These are phyloP conservation scores for Gnaphalium uliginosum DNA, from an alignment of 129 eudicot species.

Conservation along the genomic window DNA sequence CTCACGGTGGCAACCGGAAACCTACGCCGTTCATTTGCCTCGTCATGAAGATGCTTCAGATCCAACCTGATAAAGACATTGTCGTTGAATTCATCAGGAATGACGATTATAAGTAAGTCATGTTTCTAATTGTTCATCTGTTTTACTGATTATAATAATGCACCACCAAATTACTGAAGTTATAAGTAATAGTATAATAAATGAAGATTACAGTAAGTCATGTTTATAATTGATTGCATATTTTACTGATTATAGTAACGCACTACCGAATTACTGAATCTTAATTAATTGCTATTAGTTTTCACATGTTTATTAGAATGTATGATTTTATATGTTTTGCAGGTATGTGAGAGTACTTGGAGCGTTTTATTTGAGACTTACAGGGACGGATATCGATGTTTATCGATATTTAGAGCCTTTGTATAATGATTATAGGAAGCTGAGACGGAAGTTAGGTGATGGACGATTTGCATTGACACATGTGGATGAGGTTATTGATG, in stretches of 20 bases:
- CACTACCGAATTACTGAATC: too few relatives aligned
- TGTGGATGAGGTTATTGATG: constrained; percentile 92
- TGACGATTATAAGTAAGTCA: constrained; percentile 76
- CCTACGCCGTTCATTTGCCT: constrained; percentile 96
- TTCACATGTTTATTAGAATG: neutral
- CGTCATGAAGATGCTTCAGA: constrained; percentile 96
- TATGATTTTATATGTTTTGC: neutral
- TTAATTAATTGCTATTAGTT: neutral
- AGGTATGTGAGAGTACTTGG: constrained; percentile 92
- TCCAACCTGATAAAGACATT: constrained; percentile 97
- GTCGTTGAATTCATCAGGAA: constrained; percentile 94
- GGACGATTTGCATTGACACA: constrained; percentile 82
- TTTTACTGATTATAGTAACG: neutral
- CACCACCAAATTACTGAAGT: neutral
- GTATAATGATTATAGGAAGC: constrained; percentile 89
- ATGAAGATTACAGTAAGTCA: constrained; percentile 76
- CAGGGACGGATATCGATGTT: constrained; percentile 89
- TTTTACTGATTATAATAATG: neutral
- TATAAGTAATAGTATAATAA: constrained; percentile 28
- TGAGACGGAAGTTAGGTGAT: constrained; percentile 62
- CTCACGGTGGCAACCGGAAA: constrained; percentile 79
- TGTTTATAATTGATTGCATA: neutral
- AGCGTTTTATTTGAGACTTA: constrained; percentile 86
- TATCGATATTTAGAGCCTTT: constrained; percentile 89
- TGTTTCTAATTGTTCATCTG: neutral